phyloP scores from a whole-genome alignment of 805 yeast species.

The Candida ascalaphidarum region DNA sequence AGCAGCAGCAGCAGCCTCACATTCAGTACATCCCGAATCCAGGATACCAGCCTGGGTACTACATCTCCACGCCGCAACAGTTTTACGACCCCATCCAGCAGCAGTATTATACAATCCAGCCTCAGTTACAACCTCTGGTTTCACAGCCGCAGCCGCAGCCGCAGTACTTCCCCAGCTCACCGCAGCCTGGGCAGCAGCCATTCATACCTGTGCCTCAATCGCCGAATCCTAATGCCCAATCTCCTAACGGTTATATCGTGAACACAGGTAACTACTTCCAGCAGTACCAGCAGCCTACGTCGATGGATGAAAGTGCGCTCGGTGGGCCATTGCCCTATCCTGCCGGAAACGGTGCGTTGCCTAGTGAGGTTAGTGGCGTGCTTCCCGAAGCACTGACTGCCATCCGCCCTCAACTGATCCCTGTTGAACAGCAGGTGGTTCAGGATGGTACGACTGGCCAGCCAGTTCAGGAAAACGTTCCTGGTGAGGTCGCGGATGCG shows the following conservation, averaged over 20 bases:
- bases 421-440: no score
- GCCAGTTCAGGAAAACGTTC: no score
- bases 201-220: slow-evolving; percentile 1
- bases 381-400: no score
- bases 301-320: slow-evolving; percentile 1
- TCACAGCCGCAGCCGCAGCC: slow-evolving; percentile 23
- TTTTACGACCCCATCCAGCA: slow-evolving; percentile 37
- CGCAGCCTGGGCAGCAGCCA: slow-evolving; percentile 14
- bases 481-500: no score
- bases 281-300: slow-evolving; percentile 4
- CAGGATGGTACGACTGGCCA: no score
- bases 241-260: slow-evolving; percentile 5
- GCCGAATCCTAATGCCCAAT: neutral
- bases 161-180: slow-evolving; percentile 31
- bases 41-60: slow-evolving; percentile 9
- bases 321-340: no score
- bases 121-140: slow-evolving; percentile 16
- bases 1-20: neutral
- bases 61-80: slow-evolving; percentile 18
- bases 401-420: no score
- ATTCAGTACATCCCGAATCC: neutral
- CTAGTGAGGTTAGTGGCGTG: no score
- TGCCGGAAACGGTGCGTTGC: no score
- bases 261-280: slow-evolving; percentile 10
- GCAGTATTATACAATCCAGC: slow-evolving; percentile 32